These are phyloP conservation scores for Paramecium sexaurelia DNA, from an alignment of 73 alveolate species.

Conservation along the genomic window DNA sequence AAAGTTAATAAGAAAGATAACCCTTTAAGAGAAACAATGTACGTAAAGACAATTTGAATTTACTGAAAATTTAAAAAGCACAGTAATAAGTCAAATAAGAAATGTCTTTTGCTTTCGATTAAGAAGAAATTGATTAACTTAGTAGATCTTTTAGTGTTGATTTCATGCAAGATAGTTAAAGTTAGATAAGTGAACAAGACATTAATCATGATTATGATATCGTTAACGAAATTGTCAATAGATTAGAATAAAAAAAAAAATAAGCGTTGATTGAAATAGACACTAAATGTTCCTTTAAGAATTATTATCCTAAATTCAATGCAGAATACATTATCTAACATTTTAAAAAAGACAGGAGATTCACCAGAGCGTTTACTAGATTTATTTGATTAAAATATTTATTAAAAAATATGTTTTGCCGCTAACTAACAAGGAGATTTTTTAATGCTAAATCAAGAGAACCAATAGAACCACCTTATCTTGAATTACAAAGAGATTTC, in stretches of 20 bases:
- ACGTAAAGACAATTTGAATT: neutral
- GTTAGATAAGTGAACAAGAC: neutral
- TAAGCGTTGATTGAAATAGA: slow-evolving; percentile 23
- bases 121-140: neutral
- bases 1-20: neutral
- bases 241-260: slow-evolving; percentile 33
- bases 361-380: slow-evolving; percentile 16
- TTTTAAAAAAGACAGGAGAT: slow-evolving; percentile 13
- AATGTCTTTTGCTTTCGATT: neutral
- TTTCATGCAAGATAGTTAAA: neutral
- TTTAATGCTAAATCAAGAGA: slow-evolving; percentile 46
- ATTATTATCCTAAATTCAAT: slow-evolving; percentile 34
- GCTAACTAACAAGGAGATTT: neutral
- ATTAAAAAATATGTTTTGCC: slow-evolving; percentile 24
- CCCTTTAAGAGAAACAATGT: neutral
- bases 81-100: neutral
- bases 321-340: neutral
- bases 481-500: slow-evolving; percentile 71
- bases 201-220: neutral
- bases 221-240: slow-evolving; percentile 39
- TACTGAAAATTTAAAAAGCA: neutral
- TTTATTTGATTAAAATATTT: neutral
- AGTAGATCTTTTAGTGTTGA: neutral
- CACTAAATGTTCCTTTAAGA: neutral
- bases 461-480: slow-evolving; percentile 65